Evolutionary conservation across 78 protist species (phyloP), one percentile per base, ranked within the genome.

Genomic region (Isochrysis galbana): DNA sequence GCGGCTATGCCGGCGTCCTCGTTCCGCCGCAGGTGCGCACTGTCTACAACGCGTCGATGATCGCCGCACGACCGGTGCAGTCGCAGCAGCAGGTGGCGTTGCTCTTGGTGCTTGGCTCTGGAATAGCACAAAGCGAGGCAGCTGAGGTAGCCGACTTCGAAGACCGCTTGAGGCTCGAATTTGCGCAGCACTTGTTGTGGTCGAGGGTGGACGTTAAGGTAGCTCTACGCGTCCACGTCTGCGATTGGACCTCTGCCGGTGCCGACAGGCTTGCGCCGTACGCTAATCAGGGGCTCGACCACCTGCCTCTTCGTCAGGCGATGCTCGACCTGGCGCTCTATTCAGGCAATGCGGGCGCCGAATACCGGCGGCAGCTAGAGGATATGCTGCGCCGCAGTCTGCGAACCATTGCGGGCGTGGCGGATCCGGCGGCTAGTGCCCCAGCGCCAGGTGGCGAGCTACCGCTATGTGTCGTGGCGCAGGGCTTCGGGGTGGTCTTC

Each of bases 151-250:
- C 82, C 21, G 82, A 19, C 25, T 72, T 72, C 82, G 82, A 5
- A 2, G 82, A 3, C 29, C 7, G 44, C 19, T 25, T 72, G 29
- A 19, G 36, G 74, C 74, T 26, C 36, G 74, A 77, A 46, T 77
- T 77, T n/a, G 22, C 86, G 23, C 86, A 46, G 36, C 5, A 77
- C 17, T 46, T 77, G 86, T n/a, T 77, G n/a, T 77, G 86, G 86
- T 39, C 29, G 17, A 42, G 86, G 11, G 42, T 77, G 23, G 46
- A 38, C 46, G 46, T 34, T n/a, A 2, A 17, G 44, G 80, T 41
- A 1, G 80, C 80, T 22, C 17, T 70, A 41, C 80, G 2, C 29
- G 29, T 34, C 29, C 80, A 70, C 39, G 80, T 70, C 29, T 26
- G 34, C 5, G 41, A 34, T 17, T 70, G 80, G 80, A 4, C 11